A percentile compares a stretch with the other conserved stretches of the same genome.
These are phyloP conservation scores for Blastomyces parvus DNA, from an alignment of 2,329 filamentous ascomycete genomes.

Conservation along the genomic window DNA sequence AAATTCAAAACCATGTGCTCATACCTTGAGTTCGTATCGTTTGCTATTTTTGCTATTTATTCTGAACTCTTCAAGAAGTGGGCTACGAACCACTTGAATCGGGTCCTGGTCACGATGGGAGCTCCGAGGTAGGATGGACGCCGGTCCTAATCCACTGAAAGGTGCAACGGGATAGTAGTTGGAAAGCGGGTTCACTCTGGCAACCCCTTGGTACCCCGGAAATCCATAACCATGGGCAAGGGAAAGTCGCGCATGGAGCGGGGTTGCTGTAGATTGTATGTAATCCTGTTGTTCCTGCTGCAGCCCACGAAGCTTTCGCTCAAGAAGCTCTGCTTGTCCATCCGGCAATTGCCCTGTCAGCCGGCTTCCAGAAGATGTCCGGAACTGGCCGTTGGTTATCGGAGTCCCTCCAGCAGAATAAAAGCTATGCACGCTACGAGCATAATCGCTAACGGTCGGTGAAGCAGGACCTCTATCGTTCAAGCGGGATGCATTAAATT, in stretches of 20 bases:
- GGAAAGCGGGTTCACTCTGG: constrained; percentile 27
- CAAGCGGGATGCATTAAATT: constrained; percentile 33
- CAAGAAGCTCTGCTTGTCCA: constrained; percentile 38
- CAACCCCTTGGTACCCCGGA: constrained; percentile 23
- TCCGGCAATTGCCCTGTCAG: constrained; percentile 30
- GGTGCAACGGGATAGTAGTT: constrained; percentile 30
- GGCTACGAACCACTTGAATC: constrained; percentile 56
- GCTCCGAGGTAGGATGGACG: constrained; percentile 30
- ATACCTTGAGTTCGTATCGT: constrained; percentile 68
- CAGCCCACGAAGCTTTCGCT: constrained; percentile 42
- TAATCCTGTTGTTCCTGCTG: constrained; percentile 36
- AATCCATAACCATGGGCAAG: constrained; percentile 24
- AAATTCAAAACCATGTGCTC: neutral
- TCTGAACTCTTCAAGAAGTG: constrained; percentile 70
- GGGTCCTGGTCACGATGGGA: constrained; percentile 49
- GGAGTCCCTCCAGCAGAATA: constrained; percentile 40
- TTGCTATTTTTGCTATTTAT: constrained; percentile 57
- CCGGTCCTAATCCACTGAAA: constrained; percentile 23
- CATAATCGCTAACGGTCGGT: constrained; percentile 37
- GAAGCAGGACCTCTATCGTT: constrained; percentile 38
- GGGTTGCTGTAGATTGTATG: constrained; percentile 20
- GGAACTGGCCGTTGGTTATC: constrained; percentile 28
- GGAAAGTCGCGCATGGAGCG: constrained; percentile 25
- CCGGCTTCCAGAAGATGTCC: constrained; percentile 37
- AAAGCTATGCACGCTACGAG: constrained; percentile 38